Evolutionary conservation across 2,329 filamentous ascomycete species (phyloP).

Genomic region (Exophiala xenobiotica): DNA sequence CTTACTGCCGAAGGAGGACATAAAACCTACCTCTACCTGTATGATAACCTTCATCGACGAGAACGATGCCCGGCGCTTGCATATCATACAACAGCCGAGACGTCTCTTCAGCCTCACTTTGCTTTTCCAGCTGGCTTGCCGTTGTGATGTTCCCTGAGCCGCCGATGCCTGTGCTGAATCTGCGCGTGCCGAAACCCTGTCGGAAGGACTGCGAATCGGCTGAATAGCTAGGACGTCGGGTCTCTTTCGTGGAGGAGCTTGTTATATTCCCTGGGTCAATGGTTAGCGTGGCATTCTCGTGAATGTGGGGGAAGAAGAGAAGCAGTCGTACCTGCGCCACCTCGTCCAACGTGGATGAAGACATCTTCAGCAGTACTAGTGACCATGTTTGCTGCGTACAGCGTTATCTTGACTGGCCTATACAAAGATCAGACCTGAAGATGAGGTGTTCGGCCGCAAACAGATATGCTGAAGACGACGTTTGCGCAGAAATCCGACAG

Average conservation of each 20-base stretch:
- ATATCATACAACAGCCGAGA: conserved; percentile 82
- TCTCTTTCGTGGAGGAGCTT: conserved; percentile 38
- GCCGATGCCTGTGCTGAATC: conserved; percentile 21
- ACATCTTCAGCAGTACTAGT: background rate
- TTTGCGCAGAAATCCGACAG: too few relatives aligned
- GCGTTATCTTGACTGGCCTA: too few relatives aligned
- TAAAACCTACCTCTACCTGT: conserved; percentile 40
- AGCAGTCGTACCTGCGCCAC: conserved; percentile 14
- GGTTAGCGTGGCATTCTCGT: background rate
- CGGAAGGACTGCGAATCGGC: background rate
- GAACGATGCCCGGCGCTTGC: conserved; percentile 47
- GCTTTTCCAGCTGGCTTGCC: conserved; percentile 32
- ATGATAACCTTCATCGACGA: conserved; percentile 41
- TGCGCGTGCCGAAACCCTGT: background rate
- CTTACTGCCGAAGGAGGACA: background rate
- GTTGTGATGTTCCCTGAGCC: conserved; percentile 17
- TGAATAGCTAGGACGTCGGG: background rate
- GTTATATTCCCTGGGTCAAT: conserved; percentile 70
- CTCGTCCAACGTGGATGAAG: conserved; percentile 4
- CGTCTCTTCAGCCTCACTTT: conserved; percentile 60
- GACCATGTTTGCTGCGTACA: background rate
- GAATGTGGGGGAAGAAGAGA: background rate
- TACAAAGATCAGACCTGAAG: too few relatives aligned
- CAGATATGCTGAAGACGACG: too few relatives aligned
- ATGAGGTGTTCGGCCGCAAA: too few relatives aligned